Evolutionary conservation across 208 protist species (phyloP), one percentile per base, ranked within the genome.

Genomic region (Trypanosoma rangeli): DNA sequence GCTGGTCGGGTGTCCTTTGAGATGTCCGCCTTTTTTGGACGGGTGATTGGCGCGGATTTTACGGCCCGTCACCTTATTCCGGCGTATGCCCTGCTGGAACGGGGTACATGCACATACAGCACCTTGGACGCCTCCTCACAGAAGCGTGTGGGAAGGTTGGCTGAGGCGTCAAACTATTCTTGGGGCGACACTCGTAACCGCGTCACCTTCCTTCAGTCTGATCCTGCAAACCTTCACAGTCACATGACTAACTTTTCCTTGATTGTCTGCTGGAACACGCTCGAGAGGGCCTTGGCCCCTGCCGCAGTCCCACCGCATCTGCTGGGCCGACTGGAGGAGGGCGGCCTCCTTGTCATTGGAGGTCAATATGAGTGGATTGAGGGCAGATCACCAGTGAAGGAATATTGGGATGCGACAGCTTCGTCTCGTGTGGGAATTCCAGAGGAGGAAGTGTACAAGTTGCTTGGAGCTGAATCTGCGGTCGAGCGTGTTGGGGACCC

Each of bases 211-310:
- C 92, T 87, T 68, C 92, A 97, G 82, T 81, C 88, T 12, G 89
- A 97, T 75, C 89, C 89, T 20, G 90, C 86, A 20, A 95, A 97
- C 76, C 64, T 97, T 70, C 92, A 95, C 70, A 70, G 80, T 13
- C 89, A 97, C 76, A 70, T 97, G 62, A 80, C 82, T 29, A 35
- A 83, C 44, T 92, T 94, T 63, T 85, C 86, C 16, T 70, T 97
- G 31, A 87, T 97, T 52, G 70, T 94, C 48, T 94, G 88, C 79
- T 95, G 89, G 86, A 94, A 97, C 69, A 86, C 85, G 42, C 75
- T 97, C 28, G 92, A 94, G 77, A 85, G 85, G 58, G 90, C 87
- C 70, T 94, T 87, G 61, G 81, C 81, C 26, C 92, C 92, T 28
- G 82, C 75, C 24, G 76, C 71, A 18, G 83, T 94, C 60, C 89